phyloP scores from a whole-genome alignment of 768 basidiomycete genomes.

The Tricholoma matsutake region DNA sequence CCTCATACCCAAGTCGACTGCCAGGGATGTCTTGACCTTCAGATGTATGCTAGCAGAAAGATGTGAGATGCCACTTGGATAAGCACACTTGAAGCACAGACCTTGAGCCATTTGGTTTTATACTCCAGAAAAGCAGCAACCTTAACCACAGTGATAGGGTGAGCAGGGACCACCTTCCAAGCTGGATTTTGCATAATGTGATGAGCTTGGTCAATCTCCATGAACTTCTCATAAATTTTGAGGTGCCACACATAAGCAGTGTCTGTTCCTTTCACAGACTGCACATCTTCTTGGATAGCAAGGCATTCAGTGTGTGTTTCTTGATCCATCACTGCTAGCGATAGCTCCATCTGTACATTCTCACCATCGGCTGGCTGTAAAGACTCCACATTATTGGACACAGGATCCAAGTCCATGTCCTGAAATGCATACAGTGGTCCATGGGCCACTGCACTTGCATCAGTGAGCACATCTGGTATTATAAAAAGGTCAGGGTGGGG shows the following conservation, averaged over 20 bases:
- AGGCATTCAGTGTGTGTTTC: background rate
- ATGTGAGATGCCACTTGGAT: background rate
- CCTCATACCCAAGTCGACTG: conserved; percentile 21
- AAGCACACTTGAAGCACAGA: too few relatives aligned
- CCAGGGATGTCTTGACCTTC: conserved; percentile 17
- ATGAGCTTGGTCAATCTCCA: conserved; percentile 13
- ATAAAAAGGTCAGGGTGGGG: too few relatives aligned
- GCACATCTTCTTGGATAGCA: background rate
- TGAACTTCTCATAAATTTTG: conserved; percentile 23
- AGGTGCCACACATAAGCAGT: conserved; percentile 17
- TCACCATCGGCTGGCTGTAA: background rate
- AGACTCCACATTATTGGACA: background rate
- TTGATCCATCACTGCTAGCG: background rate
- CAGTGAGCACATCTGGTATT: too few relatives aligned
- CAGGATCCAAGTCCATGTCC: background rate
- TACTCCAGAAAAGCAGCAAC: conserved; percentile 29
- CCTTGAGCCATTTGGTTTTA: conserved; percentile 27
- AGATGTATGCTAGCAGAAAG: conserved; percentile 3
- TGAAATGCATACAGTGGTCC: background rate
- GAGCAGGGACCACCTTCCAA: conserved; percentile 13
- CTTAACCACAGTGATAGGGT: conserved; percentile 29
- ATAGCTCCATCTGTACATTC: background rate
- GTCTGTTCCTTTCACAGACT: background rate
- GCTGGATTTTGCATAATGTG: conserved; percentile 1
- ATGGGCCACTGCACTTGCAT: too few relatives aligned